Evolutionary conservation across 148 eudicot genomes (phyloP), one percentile per base, ranked within the genome.

Genomic region (Vaccinium corymbosum): DNA sequence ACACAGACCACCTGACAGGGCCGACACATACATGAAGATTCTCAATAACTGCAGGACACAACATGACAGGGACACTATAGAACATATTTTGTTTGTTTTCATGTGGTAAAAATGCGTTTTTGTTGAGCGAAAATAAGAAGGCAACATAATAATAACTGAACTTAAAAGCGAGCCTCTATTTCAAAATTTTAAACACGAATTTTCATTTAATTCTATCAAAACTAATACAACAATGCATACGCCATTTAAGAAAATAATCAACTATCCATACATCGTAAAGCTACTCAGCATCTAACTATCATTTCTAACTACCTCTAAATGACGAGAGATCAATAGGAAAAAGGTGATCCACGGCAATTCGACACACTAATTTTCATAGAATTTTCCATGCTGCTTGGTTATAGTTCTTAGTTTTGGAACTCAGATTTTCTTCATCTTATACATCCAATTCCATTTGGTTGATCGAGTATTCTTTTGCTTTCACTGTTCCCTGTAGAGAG

Each of bases 361-460:
- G 14, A 27, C 29, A 27, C 38, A 11, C 16, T 22, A 25, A 32
- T 15, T 15, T 68, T 12, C 27, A 16, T 68, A 68, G 73, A 68
- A 27, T 15, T 12, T 68, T 68, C 32, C 38, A 27, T 68, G 38
- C 35, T 68, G 8, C 9, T 19, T 50, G 9, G 49, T 50, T 75
- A 38, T 14, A 1, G 20, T n/a, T 73, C 15, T 6, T 3, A 17
- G 62, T 19, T 29, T 56, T 38, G 11, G 14, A 75, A 19, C 14
- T 81, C 17, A 35, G 42, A 85, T 38, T 64, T 55, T 25, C 14
- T 17, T 76, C n/a, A 35, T 76, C 81, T 81, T 52, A 62, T 52
- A 62, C 20, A 72, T 72, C 66, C 76, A 2, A 16, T 17, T 81
- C 15, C 46, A n/a, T 72, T 20, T 76, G 22, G 68, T 20, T 35